Evolutionary conservation across 176 grass and related monocot genomes (phyloP).

Genomic region (Oryza australiensis): DNA sequence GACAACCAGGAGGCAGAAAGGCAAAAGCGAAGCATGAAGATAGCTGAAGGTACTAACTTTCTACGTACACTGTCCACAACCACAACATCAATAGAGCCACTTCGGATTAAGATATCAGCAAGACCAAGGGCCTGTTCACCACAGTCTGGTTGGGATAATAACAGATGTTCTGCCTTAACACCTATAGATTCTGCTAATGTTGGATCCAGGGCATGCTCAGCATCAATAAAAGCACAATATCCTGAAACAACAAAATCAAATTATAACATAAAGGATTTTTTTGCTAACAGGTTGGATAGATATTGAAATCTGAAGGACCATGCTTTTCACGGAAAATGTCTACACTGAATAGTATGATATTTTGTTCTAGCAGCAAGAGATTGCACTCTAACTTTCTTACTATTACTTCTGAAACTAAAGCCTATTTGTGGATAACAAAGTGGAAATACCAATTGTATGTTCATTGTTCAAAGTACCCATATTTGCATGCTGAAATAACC

Average conservation of each 20-base stretch:
- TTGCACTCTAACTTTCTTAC: not conserved
- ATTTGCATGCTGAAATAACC: not conserved
- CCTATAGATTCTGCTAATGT: slow-evolving; percentile 70
- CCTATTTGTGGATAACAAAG: not conserved
- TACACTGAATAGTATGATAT: not conserved
- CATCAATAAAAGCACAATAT: slow-evolving; percentile 82
- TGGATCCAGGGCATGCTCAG: slow-evolving; percentile 81
- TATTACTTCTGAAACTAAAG: not conserved
- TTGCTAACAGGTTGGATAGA: not conserved
- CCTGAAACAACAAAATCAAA: slow-evolving; percentile 32
- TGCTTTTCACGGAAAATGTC: not conserved
- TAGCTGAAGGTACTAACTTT: slow-evolving; percentile 30
- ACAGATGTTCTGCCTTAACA: slow-evolving; percentile 49
- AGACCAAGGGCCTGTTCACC: slow-evolving; percentile 85
- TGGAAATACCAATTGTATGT: not conserved
- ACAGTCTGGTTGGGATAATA: slow-evolving; percentile 74
- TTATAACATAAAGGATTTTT: not conserved
- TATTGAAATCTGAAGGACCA: not conserved
- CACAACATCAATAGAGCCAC: slow-evolving; percentile 82
- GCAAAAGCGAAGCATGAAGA: not conserved
- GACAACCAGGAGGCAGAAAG: not conserved
- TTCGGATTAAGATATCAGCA: slow-evolving; percentile 73
- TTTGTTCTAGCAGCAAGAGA: not conserved
- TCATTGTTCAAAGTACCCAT: not conserved
- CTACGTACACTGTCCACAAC: slow-evolving; percentile 83